Conservation (phyloP, 768 basidiomycete species). For the Daedaleopsis sinensis region DNA sequence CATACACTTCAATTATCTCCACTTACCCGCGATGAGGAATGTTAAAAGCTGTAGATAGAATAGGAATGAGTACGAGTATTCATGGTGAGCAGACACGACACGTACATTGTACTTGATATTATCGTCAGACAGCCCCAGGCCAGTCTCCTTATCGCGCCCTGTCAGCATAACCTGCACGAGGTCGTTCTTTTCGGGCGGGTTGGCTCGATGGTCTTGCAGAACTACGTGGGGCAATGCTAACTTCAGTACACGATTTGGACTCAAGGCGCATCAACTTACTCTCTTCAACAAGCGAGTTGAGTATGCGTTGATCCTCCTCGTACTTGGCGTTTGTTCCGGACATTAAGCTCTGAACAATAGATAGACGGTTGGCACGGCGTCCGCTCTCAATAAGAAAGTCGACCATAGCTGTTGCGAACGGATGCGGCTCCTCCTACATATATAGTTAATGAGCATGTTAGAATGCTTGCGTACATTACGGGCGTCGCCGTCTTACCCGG, state of each 20-base stretch:
- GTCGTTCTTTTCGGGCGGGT: slow-evolving; percentile 44
- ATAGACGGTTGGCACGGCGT: slow-evolving; percentile 37
- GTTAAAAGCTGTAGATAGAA: slow-evolving; percentile 40
- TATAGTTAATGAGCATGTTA: background rate
- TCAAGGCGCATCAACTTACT: slow-evolving; percentile 32
- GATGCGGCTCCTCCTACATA: slow-evolving; percentile 37
- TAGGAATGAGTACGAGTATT: no score
- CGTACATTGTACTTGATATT: slow-evolving; percentile 46
- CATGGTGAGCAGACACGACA: background rate
- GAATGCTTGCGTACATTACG: no score
- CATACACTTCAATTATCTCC: background rate
- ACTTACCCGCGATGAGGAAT: slow-evolving; percentile 50
- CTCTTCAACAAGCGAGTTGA: slow-evolving; percentile 41
- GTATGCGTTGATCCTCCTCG: slow-evolving; percentile 42
- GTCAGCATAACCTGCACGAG: slow-evolving; percentile 48
- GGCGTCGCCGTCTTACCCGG: slow-evolving; percentile 26
- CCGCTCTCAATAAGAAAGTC: slow-evolving; percentile 44
- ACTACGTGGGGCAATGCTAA: slow-evolving; percentile 27
- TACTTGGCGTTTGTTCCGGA: slow-evolving; percentile 40
- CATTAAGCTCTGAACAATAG: slow-evolving; percentile 40
- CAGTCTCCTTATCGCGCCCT: slow-evolving; percentile 47
- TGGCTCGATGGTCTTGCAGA: slow-evolving; percentile 39
- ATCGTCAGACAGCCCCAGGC: slow-evolving; percentile 41
- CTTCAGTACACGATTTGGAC: no score
- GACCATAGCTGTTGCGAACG: slow-evolving; percentile 43